A percentile compares a stretch with the other conserved stretches of the same genome.
Conservation (phyloP, 2,329 filamentous ascomycete genomes). For the Cladosporium sp. region DNA sequence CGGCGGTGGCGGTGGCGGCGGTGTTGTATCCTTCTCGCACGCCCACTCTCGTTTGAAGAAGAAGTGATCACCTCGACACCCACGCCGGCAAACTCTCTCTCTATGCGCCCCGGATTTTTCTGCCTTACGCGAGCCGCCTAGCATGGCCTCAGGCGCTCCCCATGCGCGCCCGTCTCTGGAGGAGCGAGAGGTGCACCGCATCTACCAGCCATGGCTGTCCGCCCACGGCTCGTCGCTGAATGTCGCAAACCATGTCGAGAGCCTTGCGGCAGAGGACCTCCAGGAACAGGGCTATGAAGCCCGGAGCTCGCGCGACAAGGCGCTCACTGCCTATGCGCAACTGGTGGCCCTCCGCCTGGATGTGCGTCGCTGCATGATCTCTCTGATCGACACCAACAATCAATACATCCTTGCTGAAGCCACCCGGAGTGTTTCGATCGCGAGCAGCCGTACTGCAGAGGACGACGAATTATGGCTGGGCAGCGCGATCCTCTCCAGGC, state of each 20-base stretch:
- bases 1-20: background rate
- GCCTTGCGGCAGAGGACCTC: slow-evolving; percentile 20
- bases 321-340: slow-evolving; percentile 34
- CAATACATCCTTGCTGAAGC: slow-evolving; percentile 52
- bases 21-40: background rate
- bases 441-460: slow-evolving; percentile 35
- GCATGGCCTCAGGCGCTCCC: slow-evolving; percentile 3
- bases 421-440: slow-evolving; percentile 36
- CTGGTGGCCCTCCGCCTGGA: slow-evolving; percentile 35
- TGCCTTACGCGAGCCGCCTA: background rate
- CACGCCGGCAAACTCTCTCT: background rate
- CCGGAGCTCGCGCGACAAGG: slow-evolving; percentile 26
- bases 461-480: slow-evolving; percentile 28
- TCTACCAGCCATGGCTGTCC: slow-evolving; percentile 24
- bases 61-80: background rate
- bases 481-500: slow-evolving; percentile 11
- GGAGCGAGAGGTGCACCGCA: slow-evolving; percentile 21
- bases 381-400: slow-evolving; percentile 45
- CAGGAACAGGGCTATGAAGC: slow-evolving; percentile 22
- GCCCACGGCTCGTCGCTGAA: slow-evolving; percentile 22
- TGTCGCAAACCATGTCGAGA: slow-evolving; percentile 25
- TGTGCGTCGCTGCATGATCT: slow-evolving; percentile 35
- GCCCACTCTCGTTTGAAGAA: background rate
- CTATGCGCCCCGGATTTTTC: background rate
- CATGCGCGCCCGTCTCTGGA: slow-evolving; percentile 7